Evolutionary conservation across 2,329 filamentous ascomycete species (phyloP).

Genomic region (Neonectria ditissima): DNA sequence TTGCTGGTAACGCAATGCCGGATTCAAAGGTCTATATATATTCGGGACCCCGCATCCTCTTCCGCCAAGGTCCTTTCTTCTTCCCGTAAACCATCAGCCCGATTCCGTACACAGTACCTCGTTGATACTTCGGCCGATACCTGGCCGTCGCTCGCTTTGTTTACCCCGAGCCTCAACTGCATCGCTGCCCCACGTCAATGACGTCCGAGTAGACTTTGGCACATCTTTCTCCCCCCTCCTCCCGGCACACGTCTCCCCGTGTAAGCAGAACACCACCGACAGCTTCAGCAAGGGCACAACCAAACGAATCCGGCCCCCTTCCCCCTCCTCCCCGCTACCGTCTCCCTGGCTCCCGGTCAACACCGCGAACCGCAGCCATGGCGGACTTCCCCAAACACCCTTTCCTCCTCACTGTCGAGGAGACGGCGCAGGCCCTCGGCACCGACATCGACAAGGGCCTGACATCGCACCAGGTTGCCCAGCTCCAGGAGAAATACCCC

Average conservation of each 20-base stretch:
- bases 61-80: conserved; percentile 26
- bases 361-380: conserved; percentile 48
- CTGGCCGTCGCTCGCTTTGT: conserved; percentile 8
- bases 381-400: conserved; percentile 66
- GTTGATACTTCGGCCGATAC: conserved; percentile 8
- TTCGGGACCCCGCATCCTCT: conserved; percentile 34
- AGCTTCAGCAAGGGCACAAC: conserved; percentile 24
- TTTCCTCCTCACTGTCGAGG: conserved; percentile 69
- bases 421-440: conserved; percentile 71
- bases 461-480: conserved; percentile 67
- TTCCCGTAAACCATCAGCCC: conserved; percentile 18
- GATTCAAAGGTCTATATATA: conserved; percentile 40
- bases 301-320: conserved; percentile 8
- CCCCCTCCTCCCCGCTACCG: conserved; percentile 3
- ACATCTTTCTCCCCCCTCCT: conserved; percentile 6
- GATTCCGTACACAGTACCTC: conserved; percentile 22
- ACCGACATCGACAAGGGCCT: conserved; percentile 77
- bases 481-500: conserved; percentile 70
- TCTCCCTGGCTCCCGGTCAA: conserved; percentile 20
- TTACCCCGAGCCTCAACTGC: conserved; percentile 19
- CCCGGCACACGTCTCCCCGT: neutral
- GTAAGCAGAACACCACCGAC: neutral
- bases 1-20: conserved; percentile 7
- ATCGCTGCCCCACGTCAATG: conserved; percentile 29
- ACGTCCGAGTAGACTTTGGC: conserved; percentile 30